These are phyloP conservation scores for Colletotrichum trifolii DNA, from an alignment of 2,329 filamentous ascomycete species.

Conservation along the genomic window DNA sequence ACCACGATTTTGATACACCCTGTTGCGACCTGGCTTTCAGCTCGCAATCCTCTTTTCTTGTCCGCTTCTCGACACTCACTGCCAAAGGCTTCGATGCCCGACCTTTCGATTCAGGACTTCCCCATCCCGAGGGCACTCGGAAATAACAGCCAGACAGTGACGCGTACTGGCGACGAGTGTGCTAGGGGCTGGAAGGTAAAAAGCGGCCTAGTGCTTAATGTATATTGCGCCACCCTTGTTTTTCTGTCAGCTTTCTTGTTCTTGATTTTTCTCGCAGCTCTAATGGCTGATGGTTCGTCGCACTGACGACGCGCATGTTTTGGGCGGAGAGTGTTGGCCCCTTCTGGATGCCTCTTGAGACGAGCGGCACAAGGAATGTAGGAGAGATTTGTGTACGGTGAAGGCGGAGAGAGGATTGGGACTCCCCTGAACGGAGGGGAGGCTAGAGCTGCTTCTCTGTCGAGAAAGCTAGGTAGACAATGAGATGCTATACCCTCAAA, in stretches of 20 bases:
- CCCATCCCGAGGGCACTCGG: constrained; percentile 34
- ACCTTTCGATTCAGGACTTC: constrained; percentile 39
- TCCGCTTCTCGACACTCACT: constrained; percentile 49
- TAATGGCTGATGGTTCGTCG: constrained; percentile 28
- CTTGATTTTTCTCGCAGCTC: constrained; percentile 30
- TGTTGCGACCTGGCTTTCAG: constrained; percentile 24
- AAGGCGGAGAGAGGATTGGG: neutral
- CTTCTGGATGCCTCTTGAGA: constrained; percentile 27
- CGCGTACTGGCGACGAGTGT: constrained; percentile 6
- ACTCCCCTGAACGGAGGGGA: constrained; percentile 3
- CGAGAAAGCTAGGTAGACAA: constrained; percentile 31
- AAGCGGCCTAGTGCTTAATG: constrained; percentile 37
- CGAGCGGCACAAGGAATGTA: constrained; percentile 1
- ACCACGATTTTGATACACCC: constrained; percentile 39
- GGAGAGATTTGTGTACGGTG: neutral
- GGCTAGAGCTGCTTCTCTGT: constrained; percentile 21
- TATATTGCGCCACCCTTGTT: constrained; percentile 34
- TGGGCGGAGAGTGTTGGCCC: constrained; percentile 6
- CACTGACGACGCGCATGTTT: constrained; percentile 2
- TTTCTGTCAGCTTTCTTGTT: constrained; percentile 14
- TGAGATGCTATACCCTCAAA: constrained; percentile 20
- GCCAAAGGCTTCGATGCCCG: constrained; percentile 18
- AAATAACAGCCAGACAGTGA: constrained; percentile 18
- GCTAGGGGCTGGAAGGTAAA: constrained; percentile 17
- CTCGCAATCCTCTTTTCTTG: constrained; percentile 37